Conservation (phyloP, 75 land plant species). For the Sequoia sempervirens region DNA sequence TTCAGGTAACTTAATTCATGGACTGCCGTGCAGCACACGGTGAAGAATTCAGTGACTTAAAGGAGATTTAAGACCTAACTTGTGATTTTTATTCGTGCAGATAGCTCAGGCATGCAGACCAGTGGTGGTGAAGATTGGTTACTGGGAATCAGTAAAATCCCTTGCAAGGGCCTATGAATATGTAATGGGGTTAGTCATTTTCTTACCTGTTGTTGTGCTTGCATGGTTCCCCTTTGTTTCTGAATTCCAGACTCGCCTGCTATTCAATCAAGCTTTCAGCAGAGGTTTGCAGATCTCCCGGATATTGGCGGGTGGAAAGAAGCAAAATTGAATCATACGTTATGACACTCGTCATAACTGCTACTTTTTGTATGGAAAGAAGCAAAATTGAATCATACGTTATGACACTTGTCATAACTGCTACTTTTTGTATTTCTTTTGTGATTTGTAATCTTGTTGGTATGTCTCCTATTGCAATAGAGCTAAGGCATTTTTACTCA, state of each 20-base stretch:
- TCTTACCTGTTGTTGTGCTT: slow-evolving; percentile 46
- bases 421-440: too few species aligned
- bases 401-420: too few species aligned
- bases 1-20: slow-evolving; percentile 51
- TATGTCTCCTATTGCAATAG: background rate
- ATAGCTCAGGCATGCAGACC: slow-evolving; percentile 57
- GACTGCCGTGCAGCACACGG: background rate
- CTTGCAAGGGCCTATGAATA: slow-evolving; percentile 58
- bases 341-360: too few species aligned
- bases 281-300: slow-evolving; percentile 63
- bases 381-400: background rate
- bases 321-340: background rate
- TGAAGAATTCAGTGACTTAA: background rate
- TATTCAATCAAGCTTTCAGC: slow-evolving; percentile 69
- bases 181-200: slow-evolving; percentile 49
- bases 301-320: slow-evolving; percentile 46
- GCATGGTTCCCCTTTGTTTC: slow-evolving; percentile 68
- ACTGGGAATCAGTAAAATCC: slow-evolving; percentile 51
- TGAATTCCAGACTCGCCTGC: slow-evolving; percentile 57
- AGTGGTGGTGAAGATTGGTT: slow-evolving; percentile 27
- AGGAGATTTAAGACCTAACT: background rate
- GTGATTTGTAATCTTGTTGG: background rate
- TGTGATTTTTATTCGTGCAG: slow-evolving; percentile 16
- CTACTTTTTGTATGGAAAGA: slow-evolving; percentile 6
- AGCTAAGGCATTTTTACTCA: background rate